Conservation (phyloP, 2,329 filamentous ascomycete genomes). For the Fusarium algeriense region DNA sequence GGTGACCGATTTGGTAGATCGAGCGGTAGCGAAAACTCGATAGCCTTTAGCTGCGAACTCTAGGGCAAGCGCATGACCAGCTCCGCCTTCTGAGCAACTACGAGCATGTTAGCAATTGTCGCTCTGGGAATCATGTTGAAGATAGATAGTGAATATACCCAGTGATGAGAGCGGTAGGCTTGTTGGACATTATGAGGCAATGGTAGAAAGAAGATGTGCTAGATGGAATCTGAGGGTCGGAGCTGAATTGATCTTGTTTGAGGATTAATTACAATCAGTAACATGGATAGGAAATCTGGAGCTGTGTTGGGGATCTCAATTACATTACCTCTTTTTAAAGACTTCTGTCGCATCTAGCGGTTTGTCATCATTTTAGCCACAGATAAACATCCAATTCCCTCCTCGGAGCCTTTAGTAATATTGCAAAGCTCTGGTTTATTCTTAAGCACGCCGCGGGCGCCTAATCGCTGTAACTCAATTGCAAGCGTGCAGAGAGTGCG, state of each 20-base stretch:
- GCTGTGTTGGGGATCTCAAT: accelerated
- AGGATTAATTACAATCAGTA: accelerated
- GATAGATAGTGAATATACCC: not conserved
- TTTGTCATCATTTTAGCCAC: not conserved
- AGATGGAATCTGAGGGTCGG: not conserved
- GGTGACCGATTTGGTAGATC: not conserved
- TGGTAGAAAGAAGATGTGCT: too few species aligned
- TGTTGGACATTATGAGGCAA: not conserved
- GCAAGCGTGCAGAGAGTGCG: not conserved
- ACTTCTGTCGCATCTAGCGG: accelerated
- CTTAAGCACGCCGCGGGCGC: not conserved
- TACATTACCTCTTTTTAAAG: not conserved
- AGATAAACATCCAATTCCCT: not conserved
- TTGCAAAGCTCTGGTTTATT: accelerated
- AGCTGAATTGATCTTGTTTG: accelerated
- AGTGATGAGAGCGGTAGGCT: not conserved
- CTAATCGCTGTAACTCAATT: not conserved
- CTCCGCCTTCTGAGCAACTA: conserved; percentile 16
- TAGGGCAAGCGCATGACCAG: conserved; percentile 9
- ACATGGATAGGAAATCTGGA: too few species aligned
- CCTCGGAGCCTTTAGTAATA: conserved; percentile 1
- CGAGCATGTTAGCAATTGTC: accelerated
- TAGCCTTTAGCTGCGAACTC: conserved; percentile 13
- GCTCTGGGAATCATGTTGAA: not conserved
- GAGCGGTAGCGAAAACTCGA: conserved; percentile 21